These are phyloP conservation scores for Colletotrichum eleusines DNA, from an alignment of 2,329 filamentous ascomycete genomes.

Conservation along the genomic window DNA sequence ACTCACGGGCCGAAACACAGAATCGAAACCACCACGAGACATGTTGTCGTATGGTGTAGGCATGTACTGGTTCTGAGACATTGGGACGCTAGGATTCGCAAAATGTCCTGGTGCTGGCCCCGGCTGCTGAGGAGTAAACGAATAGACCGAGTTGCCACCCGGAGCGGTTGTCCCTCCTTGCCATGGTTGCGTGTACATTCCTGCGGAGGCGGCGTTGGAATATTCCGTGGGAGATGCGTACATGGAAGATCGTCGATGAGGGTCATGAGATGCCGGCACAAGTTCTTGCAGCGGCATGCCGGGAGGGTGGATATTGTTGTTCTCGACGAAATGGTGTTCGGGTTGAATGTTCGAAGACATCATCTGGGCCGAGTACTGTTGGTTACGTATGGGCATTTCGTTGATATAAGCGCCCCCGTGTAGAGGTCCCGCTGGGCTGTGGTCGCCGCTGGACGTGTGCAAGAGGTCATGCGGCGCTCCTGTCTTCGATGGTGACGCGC, in stretches of 20 bases:
- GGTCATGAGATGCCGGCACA: conserved; percentile 59
- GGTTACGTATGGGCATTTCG: conserved; percentile 59
- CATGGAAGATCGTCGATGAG: conserved; percentile 60
- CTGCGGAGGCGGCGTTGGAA: conserved; percentile 52
- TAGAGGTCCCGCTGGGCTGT: conserved; percentile 50
- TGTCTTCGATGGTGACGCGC: conserved; percentile 53
- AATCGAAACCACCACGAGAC: conserved; percentile 50
- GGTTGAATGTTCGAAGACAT: conserved; percentile 57
- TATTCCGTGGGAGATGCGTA: conserved; percentile 60
- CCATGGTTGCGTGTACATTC: conserved; percentile 60
- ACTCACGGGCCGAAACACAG: conserved; percentile 51
- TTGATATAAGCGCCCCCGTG: conserved; percentile 54
- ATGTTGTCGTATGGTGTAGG: conserved; percentile 54
- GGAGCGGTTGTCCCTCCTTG: conserved; percentile 58
- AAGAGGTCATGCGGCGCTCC: conserved; percentile 51
- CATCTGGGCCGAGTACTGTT: conserved; percentile 56
- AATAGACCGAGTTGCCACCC: conserved; percentile 58
- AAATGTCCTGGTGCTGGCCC: conserved; percentile 49
- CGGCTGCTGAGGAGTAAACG: conserved; percentile 57
- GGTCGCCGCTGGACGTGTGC: conserved; percentile 51
- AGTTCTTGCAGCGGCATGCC: conserved; percentile 59
- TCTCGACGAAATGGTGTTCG: conserved; percentile 57
- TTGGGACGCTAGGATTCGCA: conserved; percentile 49
- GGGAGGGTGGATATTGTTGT: conserved; percentile 50
- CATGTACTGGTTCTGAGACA: conserved; percentile 52